Conservation (phyloP, 2,329 filamentous ascomycete genomes). For the Lachnum nothofagi region DNA sequence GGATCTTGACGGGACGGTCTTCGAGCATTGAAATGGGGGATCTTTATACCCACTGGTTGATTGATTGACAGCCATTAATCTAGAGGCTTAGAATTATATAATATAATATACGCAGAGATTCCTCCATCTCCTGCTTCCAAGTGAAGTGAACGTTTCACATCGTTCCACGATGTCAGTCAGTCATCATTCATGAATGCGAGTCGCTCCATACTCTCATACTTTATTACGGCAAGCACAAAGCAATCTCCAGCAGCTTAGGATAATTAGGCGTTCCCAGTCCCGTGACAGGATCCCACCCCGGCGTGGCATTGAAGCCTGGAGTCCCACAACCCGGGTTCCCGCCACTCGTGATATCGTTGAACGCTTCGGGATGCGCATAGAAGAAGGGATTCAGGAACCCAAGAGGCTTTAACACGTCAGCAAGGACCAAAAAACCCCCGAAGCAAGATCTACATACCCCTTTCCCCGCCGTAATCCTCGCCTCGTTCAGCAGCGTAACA, state of each 20-base stretch:
- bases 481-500: slow-evolving; percentile 39
- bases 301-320: slow-evolving; percentile 25
- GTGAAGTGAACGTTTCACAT: too few species aligned
- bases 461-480: slow-evolving; percentile 32
- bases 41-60: too few species aligned
- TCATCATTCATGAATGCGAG: too few species aligned
- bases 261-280: slow-evolving; percentile 21
- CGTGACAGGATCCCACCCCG: slow-evolving; percentile 33
- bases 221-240: slow-evolving; percentile 15
- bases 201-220: background rate
- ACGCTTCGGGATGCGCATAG: slow-evolving; percentile 21
- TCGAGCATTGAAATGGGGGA: too few species aligned
- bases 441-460: too few species aligned
- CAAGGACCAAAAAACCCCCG: too few species aligned
- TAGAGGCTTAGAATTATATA: too few species aligned
- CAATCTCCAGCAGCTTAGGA: slow-evolving; percentile 11
- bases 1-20: slow-evolving; percentile 40
- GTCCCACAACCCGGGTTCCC: slow-evolving; percentile 30
- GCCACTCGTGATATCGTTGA: slow-evolving; percentile 31
- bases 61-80: too few species aligned
- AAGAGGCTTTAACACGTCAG: too few species aligned
- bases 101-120: too few species aligned
- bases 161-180: too few species aligned
- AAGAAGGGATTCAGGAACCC: slow-evolving; percentile 35
- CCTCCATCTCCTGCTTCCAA: too few species aligned